Conservation (phyloP, 345 rosid genomes). For the Aurinia saxatilis region DNA sequence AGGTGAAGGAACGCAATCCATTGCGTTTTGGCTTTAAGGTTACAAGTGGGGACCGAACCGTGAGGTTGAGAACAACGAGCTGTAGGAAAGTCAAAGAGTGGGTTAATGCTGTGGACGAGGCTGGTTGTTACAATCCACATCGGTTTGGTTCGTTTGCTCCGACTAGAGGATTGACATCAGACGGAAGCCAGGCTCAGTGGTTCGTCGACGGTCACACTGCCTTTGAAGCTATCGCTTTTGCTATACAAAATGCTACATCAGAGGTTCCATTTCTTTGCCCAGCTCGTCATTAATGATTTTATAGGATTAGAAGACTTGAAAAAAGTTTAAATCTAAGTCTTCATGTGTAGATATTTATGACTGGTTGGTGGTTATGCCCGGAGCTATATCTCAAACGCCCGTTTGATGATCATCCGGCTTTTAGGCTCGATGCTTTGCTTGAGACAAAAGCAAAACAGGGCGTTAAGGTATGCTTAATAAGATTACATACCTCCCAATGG, state of each 20-base stretch:
- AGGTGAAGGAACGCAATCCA: slow-evolving; percentile 62
- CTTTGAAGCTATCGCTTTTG: slow-evolving; percentile 81
- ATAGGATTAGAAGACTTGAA: neutral
- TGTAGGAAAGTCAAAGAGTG: slow-evolving; percentile 59
- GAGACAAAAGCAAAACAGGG: slow-evolving; percentile 89
- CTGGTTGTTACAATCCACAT: slow-evolving; percentile 75
- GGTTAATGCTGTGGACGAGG: slow-evolving; percentile 65
- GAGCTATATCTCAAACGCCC: slow-evolving; percentile 93
- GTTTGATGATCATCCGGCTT: slow-evolving; percentile 45
- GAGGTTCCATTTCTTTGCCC: slow-evolving; percentile 45
- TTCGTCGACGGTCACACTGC: slow-evolving; percentile 84
- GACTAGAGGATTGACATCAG: slow-evolving; percentile 67
- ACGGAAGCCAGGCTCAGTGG: slow-evolving; percentile 95
- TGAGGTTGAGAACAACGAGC: slow-evolving; percentile 54
- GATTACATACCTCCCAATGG: neutral
- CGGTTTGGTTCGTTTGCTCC: slow-evolving; percentile 79
- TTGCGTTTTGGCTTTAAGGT: slow-evolving; percentile 57
- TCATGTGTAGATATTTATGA: slow-evolving; percentile 64
- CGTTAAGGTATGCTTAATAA: slow-evolving; percentile 50
- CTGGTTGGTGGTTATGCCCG: slow-evolving; percentile 99
- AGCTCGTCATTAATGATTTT: neutral
- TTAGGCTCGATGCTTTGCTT: slow-evolving; percentile 68
- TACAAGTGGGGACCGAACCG: slow-evolving; percentile 53
- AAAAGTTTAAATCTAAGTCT: neutral
- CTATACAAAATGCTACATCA: slow-evolving; percentile 71